Conservation (phyloP, 1,284 basidiomycete genomes). For the Rugosomyces carneus region DNA sequence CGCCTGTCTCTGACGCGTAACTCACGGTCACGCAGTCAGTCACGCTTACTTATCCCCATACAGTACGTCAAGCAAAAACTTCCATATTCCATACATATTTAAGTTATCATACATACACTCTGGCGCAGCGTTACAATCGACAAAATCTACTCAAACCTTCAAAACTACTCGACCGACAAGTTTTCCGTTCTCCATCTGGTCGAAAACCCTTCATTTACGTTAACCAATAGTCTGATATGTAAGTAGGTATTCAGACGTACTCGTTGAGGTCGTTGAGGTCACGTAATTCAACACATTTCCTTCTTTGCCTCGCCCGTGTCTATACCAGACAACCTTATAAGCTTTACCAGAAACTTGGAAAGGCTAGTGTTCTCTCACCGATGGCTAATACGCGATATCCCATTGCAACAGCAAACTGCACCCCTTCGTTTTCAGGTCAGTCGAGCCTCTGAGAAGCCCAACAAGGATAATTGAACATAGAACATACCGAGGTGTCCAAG, state of each 20-base stretch:
- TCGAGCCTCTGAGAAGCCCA: not conserved
- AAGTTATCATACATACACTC: no score
- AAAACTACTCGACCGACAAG: constrained; percentile 14
- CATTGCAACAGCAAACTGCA: constrained; percentile 63
- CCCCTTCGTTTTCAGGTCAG: constrained; percentile 28
- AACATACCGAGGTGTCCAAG: constrained; percentile 47
- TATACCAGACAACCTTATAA: constrained; percentile 13
- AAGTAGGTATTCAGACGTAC: constrained; percentile 50
- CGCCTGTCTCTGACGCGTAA: constrained; percentile 14
- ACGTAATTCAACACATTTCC: constrained; percentile 66
- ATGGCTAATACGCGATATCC: constrained; percentile 68
- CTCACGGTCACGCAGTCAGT: constrained; percentile 9
- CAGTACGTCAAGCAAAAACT: not conserved
- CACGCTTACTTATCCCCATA: constrained; percentile 4
- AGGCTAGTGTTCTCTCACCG: constrained; percentile 27
- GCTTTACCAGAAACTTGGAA: not conserved
- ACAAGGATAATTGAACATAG: no score
- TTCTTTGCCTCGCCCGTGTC: constrained; percentile 65
- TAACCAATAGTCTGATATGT: no score
- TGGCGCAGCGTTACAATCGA: not conserved
- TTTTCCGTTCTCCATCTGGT: constrained; percentile 16
- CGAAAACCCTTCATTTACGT: constrained; percentile 37
- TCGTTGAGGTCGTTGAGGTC: constrained; percentile 40
- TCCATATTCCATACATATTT: no score
- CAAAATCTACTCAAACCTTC: constrained; percentile 3